Conservation (phyloP, 768 basidiomycete genomes). For the Lactarius hatsudake region DNA sequence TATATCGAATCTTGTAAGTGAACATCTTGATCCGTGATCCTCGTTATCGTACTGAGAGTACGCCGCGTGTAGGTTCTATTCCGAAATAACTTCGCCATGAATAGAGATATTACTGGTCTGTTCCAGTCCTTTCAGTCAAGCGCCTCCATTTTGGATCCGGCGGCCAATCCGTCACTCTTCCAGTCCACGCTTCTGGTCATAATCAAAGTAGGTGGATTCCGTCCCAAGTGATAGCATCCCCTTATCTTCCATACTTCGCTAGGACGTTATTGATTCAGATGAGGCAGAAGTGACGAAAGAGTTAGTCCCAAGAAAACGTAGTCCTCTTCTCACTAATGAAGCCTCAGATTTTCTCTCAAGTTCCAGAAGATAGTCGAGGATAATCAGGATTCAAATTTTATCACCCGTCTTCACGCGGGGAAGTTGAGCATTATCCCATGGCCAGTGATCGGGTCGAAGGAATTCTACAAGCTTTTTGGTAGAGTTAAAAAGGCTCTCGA, state of each 20-base stretch:
- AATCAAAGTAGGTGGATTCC: constrained; percentile 47
- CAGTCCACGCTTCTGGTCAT: constrained; percentile 61
- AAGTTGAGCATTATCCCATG: constrained; percentile 58
- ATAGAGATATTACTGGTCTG: constrained; percentile 56
- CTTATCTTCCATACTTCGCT: background rate
- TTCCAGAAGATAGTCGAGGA: constrained; percentile 60
- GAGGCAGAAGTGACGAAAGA: constrained; percentile 56
- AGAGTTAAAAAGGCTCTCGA: constrained; percentile 48
- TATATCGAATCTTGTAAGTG: constrained; percentile 54
- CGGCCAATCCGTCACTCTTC: constrained; percentile 57
- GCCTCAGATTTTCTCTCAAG: constrained; percentile 51
- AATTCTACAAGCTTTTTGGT: constrained; percentile 56
- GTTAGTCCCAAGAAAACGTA: constrained; percentile 35
- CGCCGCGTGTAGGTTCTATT: constrained; percentile 49
- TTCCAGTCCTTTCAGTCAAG: constrained; percentile 64
- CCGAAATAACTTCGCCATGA: constrained; percentile 63
- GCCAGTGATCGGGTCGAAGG: constrained; percentile 61
- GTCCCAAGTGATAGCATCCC: too few relatives aligned
- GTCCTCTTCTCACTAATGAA: background rate
- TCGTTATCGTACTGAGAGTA: background rate
- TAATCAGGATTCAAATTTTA: constrained; percentile 62
- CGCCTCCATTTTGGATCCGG: constrained; percentile 55
- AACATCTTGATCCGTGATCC: background rate
- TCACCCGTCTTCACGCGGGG: constrained; percentile 56
- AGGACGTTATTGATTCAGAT: constrained; percentile 67